Evolutionary conservation across 2,329 filamentous ascomycete species (phyloP), one percentile per base, ranked within the genome.

Genomic region (Orbilia blumenaviensis): DNA sequence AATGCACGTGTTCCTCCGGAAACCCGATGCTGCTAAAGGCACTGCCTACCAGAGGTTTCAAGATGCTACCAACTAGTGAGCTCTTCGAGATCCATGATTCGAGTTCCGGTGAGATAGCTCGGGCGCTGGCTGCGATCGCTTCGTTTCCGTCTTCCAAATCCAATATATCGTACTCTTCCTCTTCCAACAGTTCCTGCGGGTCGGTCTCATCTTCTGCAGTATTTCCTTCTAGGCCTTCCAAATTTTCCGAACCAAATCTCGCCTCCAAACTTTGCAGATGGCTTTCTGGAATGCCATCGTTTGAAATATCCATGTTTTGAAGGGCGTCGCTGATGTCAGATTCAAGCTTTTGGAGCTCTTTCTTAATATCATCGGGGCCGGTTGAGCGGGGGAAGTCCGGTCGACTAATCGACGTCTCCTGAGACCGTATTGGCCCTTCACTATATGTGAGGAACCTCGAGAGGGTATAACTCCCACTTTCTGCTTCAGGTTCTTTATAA

Each of bases 21-120:
- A 52, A 71, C 27, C 58, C 36, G 14, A 29, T 32, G 50, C 41
- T 54, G 23, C 27, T 44, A 62, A 52, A 29, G 52, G 54, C 68
- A 54, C 60, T 29, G 52, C 52, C 69, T 54, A 48, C 44, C 3
- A 75, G 27, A 25, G 63, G 71, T 75, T 75, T 75, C 56, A 68
- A 62, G 48, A 46, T 75, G 27, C 56, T 63, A 52, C 71, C 71
- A 14, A 75, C 71, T 74, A 74, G 63, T 75, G 71, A 75, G 63
- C 71, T 75, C 71, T 75, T 60, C 36, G 63, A 75, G 27, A 75
- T 68, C 71, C 71, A 75, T 14, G 63, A 46, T 58, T 75, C 71
- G 48, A 75, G 71, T 68, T 75, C 63, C 36, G 71, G 44, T 61
- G 71, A 75, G 58, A 75, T 75, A 5, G 50, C 63, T 67, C 38